Conservation (phyloP, 768 basidiomycete species). For the Boletus vinaceobasis region DNA sequence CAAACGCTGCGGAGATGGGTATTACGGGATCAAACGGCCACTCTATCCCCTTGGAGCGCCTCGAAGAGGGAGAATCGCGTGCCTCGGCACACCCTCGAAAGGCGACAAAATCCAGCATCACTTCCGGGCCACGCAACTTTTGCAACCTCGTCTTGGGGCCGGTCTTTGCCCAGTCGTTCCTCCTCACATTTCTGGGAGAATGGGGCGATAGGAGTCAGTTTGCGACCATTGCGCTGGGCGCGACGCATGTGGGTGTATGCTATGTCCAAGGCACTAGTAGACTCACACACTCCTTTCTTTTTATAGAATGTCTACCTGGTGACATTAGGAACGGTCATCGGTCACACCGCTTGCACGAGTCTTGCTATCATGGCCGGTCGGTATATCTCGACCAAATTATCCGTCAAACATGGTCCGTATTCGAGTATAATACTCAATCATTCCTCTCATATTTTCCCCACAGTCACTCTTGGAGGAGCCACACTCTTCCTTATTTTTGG, state of each 20-base stretch:
- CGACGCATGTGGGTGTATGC: conserved; percentile 73
- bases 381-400: conserved; percentile 90
- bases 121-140: conserved; percentile 77
- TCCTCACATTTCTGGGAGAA: conserved; percentile 96
- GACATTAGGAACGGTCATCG: conserved; percentile 83
- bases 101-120: conserved; percentile 24
- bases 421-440: not conserved
- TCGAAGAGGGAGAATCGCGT: conserved; percentile 63
- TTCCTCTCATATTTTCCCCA: not conserved
- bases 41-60: conserved; percentile 62
- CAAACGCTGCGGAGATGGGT: conserved; percentile 55
- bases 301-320: conserved; percentile 88
- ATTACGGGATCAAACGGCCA: conserved; percentile 31
- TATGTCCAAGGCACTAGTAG: not conserved
- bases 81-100: conserved; percentile 14
- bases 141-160: conserved; percentile 82
- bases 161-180: conserved; percentile 92
- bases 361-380: conserved; percentile 93
- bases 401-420: conserved; percentile 81
- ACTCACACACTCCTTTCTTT: conserved; percentile 5
- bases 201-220: conserved; percentile 99
- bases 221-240: conserved; percentile 92
- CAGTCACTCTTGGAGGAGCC: conserved; percentile 84
- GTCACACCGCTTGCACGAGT: conserved; percentile 83
- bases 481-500: conserved; percentile 82